These are phyloP conservation scores for Cytidiella melzeri DNA, from an alignment of 768 basidiomycete species.

Conservation along the genomic window DNA sequence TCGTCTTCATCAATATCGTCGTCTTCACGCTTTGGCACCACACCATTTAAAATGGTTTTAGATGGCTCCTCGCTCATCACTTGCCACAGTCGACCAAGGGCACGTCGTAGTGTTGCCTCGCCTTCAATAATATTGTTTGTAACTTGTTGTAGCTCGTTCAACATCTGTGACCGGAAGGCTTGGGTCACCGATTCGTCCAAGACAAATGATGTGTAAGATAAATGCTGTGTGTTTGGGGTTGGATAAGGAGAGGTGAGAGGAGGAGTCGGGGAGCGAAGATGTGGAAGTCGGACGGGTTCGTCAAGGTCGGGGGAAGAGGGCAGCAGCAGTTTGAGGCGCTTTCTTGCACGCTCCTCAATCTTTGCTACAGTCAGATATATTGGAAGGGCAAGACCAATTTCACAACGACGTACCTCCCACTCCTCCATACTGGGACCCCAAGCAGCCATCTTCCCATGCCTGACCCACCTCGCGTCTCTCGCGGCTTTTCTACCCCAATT, in stretches of 20 bases:
- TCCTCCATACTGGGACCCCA: slow-evolving; percentile 86
- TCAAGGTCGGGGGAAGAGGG: slow-evolving; percentile 57
- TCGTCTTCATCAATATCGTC: slow-evolving; percentile 38
- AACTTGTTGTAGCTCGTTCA: slow-evolving; percentile 76
- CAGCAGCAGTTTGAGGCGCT: slow-evolving; percentile 65
- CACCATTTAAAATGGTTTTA: slow-evolving; percentile 19
- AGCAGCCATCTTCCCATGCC: slow-evolving; percentile 72
- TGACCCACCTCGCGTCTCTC: slow-evolving; percentile 76
- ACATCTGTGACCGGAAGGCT: slow-evolving; percentile 71
- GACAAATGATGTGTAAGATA: slow-evolving; percentile 78
- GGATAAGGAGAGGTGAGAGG: slow-evolving; percentile 75
- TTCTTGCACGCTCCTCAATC: slow-evolving; percentile 80
- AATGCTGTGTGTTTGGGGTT: slow-evolving; percentile 58
- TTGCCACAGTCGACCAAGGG: slow-evolving; percentile 77
- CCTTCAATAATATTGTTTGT: slow-evolving; percentile 83
- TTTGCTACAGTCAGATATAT: slow-evolving; percentile 24
- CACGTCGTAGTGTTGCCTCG: slow-evolving; percentile 64
- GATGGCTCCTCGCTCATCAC: slow-evolving; percentile 70
- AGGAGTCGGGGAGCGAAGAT: slow-evolving; percentile 74
- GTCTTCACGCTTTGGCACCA: slow-evolving; percentile 64
- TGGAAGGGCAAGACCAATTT: not conserved
- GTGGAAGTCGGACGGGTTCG: slow-evolving; percentile 67
- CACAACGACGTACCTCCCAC: slow-evolving; percentile 57
- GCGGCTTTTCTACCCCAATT: slow-evolving; percentile 83
- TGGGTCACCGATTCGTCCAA: slow-evolving; percentile 81